Percentiles rank a stretch among this genome's conserved stretches.
Conservation (phyloP, 2,329 filamentous ascomycete genomes). For the Beauveria brongniartii region DNA sequence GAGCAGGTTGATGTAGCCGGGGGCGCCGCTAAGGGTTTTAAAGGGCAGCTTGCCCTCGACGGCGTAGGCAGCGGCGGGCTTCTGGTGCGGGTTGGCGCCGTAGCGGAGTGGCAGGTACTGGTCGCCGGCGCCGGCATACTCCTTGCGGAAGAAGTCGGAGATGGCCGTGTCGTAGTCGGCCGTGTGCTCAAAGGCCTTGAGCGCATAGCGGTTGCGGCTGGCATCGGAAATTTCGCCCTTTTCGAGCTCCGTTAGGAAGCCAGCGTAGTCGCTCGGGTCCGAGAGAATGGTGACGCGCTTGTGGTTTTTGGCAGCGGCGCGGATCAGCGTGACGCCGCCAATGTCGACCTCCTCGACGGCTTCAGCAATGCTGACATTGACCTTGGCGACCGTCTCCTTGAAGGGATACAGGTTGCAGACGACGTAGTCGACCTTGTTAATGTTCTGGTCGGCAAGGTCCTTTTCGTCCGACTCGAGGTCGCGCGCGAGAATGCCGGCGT, state of each 20-base stretch:
- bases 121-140: slow-evolving; percentile 78
- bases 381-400: slow-evolving; percentile 95
- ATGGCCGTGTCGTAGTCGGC: slow-evolving; percentile 95
- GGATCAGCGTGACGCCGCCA: slow-evolving; percentile 90
- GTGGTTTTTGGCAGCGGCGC: slow-evolving; percentile 97
- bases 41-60: slow-evolving; percentile 73
- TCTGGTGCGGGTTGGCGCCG: slow-evolving; percentile 96
- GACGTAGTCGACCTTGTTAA: slow-evolving; percentile 89
- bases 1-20: slow-evolving; percentile 95
- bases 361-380: slow-evolving; percentile 93
- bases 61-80: slow-evolving; percentile 81
- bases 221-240: slow-evolving; percentile 77
- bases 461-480: slow-evolving; percentile 94
- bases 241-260: slow-evolving; percentile 86
- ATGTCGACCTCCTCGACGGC: slow-evolving; percentile 99
- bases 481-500: slow-evolving; percentile 84
- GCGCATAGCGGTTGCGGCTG: slow-evolving; percentile 79
- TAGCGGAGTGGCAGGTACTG: slow-evolving; percentile 86
- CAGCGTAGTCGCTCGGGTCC: slow-evolving; percentile 86
- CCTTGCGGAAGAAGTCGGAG: slow-evolving; percentile 93
- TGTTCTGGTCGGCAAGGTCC: slow-evolving; percentile 90
- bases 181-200: slow-evolving; percentile 98
- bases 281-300: slow-evolving; percentile 90
- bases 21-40: slow-evolving; percentile 82
- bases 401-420: slow-evolving; percentile 99